These are phyloP conservation scores for Vitis hybrid DNA, from an alignment of 177 flowering plant species.

Conservation along the genomic window DNA sequence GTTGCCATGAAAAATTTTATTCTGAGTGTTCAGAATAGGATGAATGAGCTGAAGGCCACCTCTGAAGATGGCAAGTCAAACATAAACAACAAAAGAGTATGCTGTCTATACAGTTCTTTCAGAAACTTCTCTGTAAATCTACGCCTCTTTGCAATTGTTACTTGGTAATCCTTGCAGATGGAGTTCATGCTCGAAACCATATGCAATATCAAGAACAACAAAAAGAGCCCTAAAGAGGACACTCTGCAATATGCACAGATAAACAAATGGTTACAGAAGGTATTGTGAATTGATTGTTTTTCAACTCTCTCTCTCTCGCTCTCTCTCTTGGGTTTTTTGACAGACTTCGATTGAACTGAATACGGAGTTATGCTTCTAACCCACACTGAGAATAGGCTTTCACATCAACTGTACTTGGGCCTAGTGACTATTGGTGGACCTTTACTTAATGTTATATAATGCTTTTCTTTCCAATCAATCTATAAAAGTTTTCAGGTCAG, in stretches of 20 bases:
- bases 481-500: too few species aligned
- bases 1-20: conserved; percentile 84
- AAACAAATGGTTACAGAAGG: conserved; percentile 97
- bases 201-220: conserved; percentile 92
- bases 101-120: conserved; percentile 3
- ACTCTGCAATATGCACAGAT: conserved; percentile 62
- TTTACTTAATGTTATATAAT: too few species aligned
- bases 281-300: conserved; percentile 14
- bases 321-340: neutral
- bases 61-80: conserved; percentile 43
- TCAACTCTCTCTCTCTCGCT: neutral
- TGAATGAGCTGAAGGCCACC: conserved; percentile 61
- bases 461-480: too few species aligned
- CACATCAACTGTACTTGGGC: too few species aligned
- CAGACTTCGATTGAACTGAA: too few species aligned
- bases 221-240: conserved; percentile 72
- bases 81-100: conserved; percentile 62
- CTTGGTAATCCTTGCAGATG: conserved; percentile 55
- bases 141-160: conserved; percentile 3
- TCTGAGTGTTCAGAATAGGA: conserved; percentile 66
- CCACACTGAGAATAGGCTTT: too few species aligned
- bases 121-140: neutral
- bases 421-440: too few species aligned
- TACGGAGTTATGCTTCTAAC: too few species aligned
- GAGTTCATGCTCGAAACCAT: conserved; percentile 97